phyloP scores from a whole-genome alignment of 2,329 filamentous ascomycete genomes.

The Phaeoacremonium minimum region DNA sequence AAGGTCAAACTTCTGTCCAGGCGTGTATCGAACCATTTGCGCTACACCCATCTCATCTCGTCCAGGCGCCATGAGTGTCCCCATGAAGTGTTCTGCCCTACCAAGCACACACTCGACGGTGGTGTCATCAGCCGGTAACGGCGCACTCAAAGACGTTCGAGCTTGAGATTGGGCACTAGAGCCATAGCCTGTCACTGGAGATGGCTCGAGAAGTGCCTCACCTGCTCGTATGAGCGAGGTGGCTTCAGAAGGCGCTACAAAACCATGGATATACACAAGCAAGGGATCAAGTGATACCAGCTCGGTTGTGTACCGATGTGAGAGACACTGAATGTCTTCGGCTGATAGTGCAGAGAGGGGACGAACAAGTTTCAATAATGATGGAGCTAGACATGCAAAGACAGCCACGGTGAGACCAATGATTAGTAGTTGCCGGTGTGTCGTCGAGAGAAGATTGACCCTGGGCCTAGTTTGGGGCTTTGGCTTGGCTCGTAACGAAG shows the following conservation, averaged over 20 bases:
- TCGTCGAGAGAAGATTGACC: too few species aligned
- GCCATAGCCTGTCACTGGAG: conserved; percentile 24
- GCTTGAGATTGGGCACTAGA: conserved; percentile 19
- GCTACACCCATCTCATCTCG: conserved; percentile 29
- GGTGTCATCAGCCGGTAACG: conserved; percentile 19
- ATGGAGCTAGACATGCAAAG: not conserved
- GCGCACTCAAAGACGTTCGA: conserved; percentile 29
- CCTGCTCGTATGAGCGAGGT: conserved; percentile 22
- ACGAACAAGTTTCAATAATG: too few species aligned
- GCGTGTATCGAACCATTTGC: conserved; percentile 32
- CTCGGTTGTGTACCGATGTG: conserved; percentile 26
- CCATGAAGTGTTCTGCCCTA: conserved; percentile 26
- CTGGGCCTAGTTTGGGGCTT: too few species aligned
- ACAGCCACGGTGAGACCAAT: too few species aligned
- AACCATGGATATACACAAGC: conserved; percentile 31
- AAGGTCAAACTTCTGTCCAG: conserved; percentile 28
- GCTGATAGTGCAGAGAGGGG: too few species aligned
- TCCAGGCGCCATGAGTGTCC: conserved; percentile 22
- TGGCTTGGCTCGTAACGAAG: too few species aligned
- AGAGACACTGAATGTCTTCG: too few species aligned
- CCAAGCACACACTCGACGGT: conserved; percentile 27
- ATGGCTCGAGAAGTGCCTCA: conserved; percentile 23
- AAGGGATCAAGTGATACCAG: conserved; percentile 32
- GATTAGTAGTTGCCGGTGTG: too few species aligned
- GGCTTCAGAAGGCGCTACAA: conserved; percentile 24